phyloP scores from a whole-genome alignment of 2,329 filamentous ascomycete species.

The Chaetomium olivaceum region DNA sequence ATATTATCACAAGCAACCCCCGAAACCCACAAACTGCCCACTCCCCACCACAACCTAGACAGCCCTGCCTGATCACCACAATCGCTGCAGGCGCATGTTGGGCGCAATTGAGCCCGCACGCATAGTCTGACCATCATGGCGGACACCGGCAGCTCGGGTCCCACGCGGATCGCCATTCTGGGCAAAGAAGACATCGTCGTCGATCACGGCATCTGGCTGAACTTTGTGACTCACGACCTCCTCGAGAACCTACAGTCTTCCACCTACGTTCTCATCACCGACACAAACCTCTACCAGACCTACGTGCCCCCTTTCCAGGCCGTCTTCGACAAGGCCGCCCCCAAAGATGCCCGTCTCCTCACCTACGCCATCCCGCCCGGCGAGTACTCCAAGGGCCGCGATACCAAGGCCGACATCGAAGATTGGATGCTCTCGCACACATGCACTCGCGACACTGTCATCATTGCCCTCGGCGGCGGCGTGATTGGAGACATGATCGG shows the following conservation, averaged over 20 bases:
- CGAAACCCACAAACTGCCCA: constrained; percentile 12
- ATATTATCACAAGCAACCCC: not conserved
- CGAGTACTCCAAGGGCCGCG: constrained; percentile 88
- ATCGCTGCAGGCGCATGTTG: constrained; percentile 23
- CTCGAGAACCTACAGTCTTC: constrained; percentile 75
- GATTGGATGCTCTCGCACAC: constrained; percentile 93
- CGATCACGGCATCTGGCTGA: constrained; percentile 86
- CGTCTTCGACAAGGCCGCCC: constrained; percentile 57
- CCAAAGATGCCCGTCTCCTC: constrained; percentile 64
- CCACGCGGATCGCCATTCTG: constrained; percentile 73
- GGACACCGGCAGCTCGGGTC: constrained; percentile 37
- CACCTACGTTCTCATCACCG: constrained; percentile 94
- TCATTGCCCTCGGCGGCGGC: constrained; percentile 91
- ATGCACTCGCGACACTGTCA: constrained; percentile 93
- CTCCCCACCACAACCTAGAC: not conserved
- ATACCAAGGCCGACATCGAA: constrained; percentile 93
- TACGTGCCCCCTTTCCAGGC: constrained; percentile 79
- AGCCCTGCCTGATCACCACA: constrained; percentile 10
- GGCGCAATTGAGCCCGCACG: constrained; percentile 29
- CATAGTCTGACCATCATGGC: constrained; percentile 30
- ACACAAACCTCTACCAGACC: constrained; percentile 81
- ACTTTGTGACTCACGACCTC: constrained; percentile 79
- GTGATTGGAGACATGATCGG: constrained; percentile 98
- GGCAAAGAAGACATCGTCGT: constrained; percentile 89
- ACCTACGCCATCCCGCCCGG: constrained; percentile 86